phyloP scores from a whole-genome alignment of 805 yeast species.

The Saturnispora zaruensis region DNA sequence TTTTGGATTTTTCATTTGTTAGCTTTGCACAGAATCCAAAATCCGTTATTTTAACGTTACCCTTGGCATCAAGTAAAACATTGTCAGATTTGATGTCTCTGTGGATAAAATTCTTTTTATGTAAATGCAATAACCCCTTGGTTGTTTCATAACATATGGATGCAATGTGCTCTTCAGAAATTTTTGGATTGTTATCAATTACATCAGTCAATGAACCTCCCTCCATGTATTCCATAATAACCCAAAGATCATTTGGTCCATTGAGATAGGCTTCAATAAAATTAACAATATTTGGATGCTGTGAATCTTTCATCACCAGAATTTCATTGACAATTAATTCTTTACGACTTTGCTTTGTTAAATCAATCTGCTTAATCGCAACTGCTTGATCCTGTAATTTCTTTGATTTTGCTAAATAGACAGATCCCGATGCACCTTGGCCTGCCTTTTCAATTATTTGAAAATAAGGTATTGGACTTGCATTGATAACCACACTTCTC shows the following conservation, averaged over 20 bases:
- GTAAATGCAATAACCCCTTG: conserved; percentile 85
- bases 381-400: conserved; percentile 51
- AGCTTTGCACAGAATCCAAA: conserved; percentile 94
- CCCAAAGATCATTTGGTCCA: conserved; percentile 82
- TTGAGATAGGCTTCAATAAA: conserved; percentile 84
- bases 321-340: conserved; percentile 94
- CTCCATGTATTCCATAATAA: conserved; percentile 99
- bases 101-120: conserved; percentile 87
- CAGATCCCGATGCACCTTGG: conserved; percentile 97
- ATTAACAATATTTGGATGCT: conserved; percentile 91
- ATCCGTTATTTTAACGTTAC: conserved; percentile 90
- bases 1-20: conserved; percentile 69
- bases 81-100: conserved; percentile 96
- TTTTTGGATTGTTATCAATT: conserved; percentile 74
- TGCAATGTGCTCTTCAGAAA: conserved; percentile 85
- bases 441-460: conserved; percentile 80
- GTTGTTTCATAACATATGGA: conserved; percentile 85
- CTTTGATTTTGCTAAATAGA: conserved; percentile 69
- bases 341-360: conserved; percentile 84
- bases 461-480: conserved; percentile 80
- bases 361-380: conserved; percentile 94
- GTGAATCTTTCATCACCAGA: conserved; percentile 91
- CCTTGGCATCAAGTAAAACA: conserved; percentile 71
- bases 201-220: conserved; percentile 97
- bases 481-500: conserved; percentile 69